Conservation (phyloP, 2,329 filamentous ascomycete genomes). For the Aspergillus nomiae region DNA sequence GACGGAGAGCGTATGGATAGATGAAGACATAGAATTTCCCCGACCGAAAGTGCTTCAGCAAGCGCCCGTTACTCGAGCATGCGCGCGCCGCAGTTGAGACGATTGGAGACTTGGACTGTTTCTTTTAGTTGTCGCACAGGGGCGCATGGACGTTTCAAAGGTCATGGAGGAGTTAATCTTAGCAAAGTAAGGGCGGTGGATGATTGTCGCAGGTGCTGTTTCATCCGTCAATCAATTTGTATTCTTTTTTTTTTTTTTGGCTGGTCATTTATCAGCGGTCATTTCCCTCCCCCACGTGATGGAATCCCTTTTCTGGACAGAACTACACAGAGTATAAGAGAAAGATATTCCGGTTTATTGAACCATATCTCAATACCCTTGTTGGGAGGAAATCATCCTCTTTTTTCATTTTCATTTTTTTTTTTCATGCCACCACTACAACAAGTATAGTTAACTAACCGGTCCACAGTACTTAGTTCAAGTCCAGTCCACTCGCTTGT, state of each 20-base stretch:
- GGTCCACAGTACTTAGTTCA: neutral
- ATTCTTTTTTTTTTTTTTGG: neutral
- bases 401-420: neutral
- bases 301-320: neutral
- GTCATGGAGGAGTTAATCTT: neutral
- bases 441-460: neutral
- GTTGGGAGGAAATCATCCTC: neutral
- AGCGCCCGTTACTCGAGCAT: neutral
- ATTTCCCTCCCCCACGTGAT: neutral
- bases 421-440: neutral
- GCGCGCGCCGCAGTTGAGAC: neutral
- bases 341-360: neutral
- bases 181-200: neutral
- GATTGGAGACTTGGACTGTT: neutral
- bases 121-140: conserved; percentile 1
- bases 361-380: neutral
- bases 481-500: neutral
- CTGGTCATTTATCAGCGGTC: neutral
- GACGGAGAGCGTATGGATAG: neutral
- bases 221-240: neutral
- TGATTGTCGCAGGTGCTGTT: conserved; percentile 3
- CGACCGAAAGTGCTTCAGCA: neutral
- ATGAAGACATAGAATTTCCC: conserved; percentile 3
- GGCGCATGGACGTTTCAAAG: conserved; percentile 2
- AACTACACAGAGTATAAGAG: neutral